Conservation (phyloP, 345 rosid species). For the Brassica incana region DNA sequence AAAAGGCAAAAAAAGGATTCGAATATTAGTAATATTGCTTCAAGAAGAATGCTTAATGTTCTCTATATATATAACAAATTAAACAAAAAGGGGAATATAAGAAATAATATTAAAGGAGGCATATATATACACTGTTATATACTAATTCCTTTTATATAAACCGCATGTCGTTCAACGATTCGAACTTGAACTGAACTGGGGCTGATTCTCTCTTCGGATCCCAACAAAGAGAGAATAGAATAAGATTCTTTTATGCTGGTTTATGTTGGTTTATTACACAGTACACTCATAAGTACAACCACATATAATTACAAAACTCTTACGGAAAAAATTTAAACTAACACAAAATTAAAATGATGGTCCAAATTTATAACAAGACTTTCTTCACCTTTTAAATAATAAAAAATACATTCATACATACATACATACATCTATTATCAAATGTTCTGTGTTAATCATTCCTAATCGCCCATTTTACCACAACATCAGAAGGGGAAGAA, state of each 20-base stretch:
- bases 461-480: not conserved
- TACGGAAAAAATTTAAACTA: not conserved
- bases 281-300: not conserved
- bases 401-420: not conserved
- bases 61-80: conserved; percentile 20
- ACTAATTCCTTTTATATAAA: conserved; percentile 36
- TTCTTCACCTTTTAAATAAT: not conserved
- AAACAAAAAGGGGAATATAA: conserved; percentile 24
- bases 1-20: conserved; percentile 4
- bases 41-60: conserved; percentile 26
- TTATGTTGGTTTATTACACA: conserved; percentile 4
- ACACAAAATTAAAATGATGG: not conserved
- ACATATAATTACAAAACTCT: conserved; percentile 3
- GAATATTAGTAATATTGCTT: conserved; percentile 34
- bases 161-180: conserved; percentile 44
- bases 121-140: conserved; percentile 20
- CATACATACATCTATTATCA: not conserved
- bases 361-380: not conserved
- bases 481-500: not conserved
- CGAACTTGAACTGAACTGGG: conserved; percentile 26
- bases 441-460: not conserved
- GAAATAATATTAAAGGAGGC: conserved; percentile 22
- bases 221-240: not conserved
- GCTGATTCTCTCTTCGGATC: conserved; percentile 21
- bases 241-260: conserved; percentile 13